A percentile compares a stretch with the other conserved stretches of the same genome.
Evolutionary conservation across 1,284 basidiomycete species (phyloP).

Genomic region (Sporisorium exsertum): DNA sequence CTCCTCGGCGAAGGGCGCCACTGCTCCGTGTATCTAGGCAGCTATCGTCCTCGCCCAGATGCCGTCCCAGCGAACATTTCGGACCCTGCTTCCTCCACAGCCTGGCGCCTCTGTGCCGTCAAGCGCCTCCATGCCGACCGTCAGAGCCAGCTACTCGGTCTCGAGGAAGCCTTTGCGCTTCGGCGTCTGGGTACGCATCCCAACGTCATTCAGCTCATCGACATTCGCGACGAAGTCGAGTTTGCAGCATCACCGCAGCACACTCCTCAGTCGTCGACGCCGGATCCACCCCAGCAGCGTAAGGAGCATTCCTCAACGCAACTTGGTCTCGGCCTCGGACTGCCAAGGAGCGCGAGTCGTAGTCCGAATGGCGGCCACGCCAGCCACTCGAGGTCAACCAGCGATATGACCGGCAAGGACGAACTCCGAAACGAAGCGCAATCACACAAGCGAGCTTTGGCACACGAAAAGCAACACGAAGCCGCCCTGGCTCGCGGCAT

Average conservation of each 20-base stretch:
- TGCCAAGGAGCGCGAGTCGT: constrained; percentile 12
- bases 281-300: neutral
- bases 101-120: constrained; percentile 66
- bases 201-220: constrained; percentile 61
- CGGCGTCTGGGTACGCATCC: constrained; percentile 63
- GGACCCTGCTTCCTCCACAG: neutral
- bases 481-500: constrained; percentile 19
- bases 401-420: constrained; percentile 44
- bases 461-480: constrained; percentile 28
- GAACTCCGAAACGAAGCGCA: constrained; percentile 29
- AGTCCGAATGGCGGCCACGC: neutral
- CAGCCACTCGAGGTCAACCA: constrained; percentile 45
- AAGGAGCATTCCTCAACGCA: neutral
- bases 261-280: constrained; percentile 11
- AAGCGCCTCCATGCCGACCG: constrained; percentile 65
- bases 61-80: neutral
- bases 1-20: constrained; percentile 65
- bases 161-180: constrained; percentile 67
- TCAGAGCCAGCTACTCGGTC: constrained; percentile 62
- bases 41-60: constrained; percentile 39
- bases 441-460: constrained; percentile 27
- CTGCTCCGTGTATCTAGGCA: constrained; percentile 64
- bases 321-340: constrained; percentile 17
- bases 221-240: constrained; percentile 64
- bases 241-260: constrained; percentile 35